Evolutionary conservation across 495 filamentous ascomycete genomes (phyloP).

Genomic region (Tuber microsphaerosporum): DNA sequence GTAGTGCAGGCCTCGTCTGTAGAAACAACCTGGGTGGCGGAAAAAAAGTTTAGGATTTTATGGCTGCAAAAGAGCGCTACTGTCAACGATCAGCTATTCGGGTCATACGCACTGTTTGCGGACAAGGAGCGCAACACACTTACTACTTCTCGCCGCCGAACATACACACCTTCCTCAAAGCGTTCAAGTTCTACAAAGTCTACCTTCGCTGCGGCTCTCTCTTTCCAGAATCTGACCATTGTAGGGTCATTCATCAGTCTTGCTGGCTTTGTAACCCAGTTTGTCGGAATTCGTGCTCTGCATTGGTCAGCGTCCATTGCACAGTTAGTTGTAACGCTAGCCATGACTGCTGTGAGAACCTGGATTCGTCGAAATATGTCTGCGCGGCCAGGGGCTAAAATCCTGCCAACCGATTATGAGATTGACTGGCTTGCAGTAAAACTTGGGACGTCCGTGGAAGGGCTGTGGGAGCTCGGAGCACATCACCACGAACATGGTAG

Average conservation of each 20-base stretch:
- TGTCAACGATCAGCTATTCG: constrained; percentile 40
- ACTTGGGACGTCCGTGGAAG: not conserved
- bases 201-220: not conserved
- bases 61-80: constrained; percentile 38
- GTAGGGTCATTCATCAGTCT: constrained; percentile 41
- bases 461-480: not conserved
- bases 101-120: constrained; percentile 31
- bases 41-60: constrained; percentile 18
- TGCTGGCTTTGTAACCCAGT: constrained; percentile 50
- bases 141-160: constrained; percentile 20
- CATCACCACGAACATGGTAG: not conserved
- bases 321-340: constrained; percentile 46
- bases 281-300: constrained; percentile 49
- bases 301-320: constrained; percentile 49
- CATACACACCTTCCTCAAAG: not conserved
- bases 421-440: constrained; percentile 46
- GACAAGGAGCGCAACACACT: constrained; percentile 9
- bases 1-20: constrained; percentile 40
- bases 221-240: constrained; percentile 18
- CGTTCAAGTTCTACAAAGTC: not conserved
- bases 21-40: constrained; percentile 26
- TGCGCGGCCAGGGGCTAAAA: constrained; percentile 42
- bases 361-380: constrained; percentile 46
- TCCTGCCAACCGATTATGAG: constrained; percentile 43
- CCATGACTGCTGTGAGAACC: constrained; percentile 49